These are phyloP conservation scores for Mycena polygramma DNA, from an alignment of 768 basidiomycete genomes.

Conservation along the genomic window DNA sequence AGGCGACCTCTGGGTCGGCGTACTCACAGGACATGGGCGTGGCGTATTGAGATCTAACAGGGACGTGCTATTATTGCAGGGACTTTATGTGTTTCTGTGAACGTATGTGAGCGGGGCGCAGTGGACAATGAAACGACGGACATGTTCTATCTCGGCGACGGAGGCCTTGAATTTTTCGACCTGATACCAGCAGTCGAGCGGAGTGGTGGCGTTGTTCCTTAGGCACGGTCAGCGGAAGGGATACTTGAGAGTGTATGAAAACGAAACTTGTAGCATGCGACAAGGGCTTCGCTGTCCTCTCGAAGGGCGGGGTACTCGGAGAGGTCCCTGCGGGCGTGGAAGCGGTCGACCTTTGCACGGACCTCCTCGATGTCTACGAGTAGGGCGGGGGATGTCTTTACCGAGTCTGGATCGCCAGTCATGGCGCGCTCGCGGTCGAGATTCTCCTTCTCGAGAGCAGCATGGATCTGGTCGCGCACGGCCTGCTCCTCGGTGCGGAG, in stretches of 20 bases:
- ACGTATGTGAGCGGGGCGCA: constrained; percentile 14
- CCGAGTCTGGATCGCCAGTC: constrained; percentile 57
- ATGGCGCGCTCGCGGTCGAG: constrained; percentile 77
- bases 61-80: constrained; percentile 51
- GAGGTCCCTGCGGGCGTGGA: constrained; percentile 68
- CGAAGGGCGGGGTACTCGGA: constrained; percentile 69
- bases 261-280: constrained; percentile 81
- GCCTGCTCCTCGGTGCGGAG: constrained; percentile 78
- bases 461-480: constrained; percentile 80
- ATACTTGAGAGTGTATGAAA: background rate
- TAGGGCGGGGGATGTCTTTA: constrained; percentile 73
- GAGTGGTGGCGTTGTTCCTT: constrained; percentile 62
- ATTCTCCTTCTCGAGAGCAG: constrained; percentile 89
- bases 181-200: constrained; percentile 83
- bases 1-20: constrained; percentile 37
- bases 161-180: constrained; percentile 78
- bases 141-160: constrained; percentile 79
- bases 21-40: constrained; percentile 32
- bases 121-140: constrained; percentile 44
- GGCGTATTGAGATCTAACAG: constrained; percentile 27
- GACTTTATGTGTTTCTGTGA: constrained; percentile 76
- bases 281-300: constrained; percentile 68
- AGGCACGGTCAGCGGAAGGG: background rate
- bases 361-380: constrained; percentile 84
- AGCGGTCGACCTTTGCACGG: constrained; percentile 77